These are phyloP conservation scores for Stygiomarasmius scandens DNA, from an alignment of 1,284 basidiomycete species.

Conservation along the genomic window DNA sequence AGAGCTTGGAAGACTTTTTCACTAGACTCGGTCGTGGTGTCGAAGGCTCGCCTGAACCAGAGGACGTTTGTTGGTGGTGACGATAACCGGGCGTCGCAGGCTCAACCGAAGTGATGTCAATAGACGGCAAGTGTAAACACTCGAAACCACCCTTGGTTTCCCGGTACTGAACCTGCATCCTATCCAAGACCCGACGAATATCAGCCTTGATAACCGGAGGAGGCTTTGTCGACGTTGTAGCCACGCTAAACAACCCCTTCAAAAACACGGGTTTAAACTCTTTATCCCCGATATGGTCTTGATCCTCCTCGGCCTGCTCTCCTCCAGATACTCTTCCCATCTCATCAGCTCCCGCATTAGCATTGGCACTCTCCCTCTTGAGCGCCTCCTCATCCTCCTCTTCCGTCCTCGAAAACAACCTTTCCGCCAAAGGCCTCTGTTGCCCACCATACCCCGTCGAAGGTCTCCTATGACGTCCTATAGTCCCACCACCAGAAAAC, in stretches of 20 bases:
- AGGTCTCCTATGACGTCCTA: slow-evolving; percentile 66
- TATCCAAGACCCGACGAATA: slow-evolving; percentile 85
- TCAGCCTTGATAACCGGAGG: slow-evolving; percentile 82
- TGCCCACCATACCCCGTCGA: slow-evolving; percentile 59
- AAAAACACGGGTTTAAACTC: slow-evolving; percentile 89
- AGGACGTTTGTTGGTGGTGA: slow-evolving; percentile 54
- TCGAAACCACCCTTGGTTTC: slow-evolving; percentile 93
- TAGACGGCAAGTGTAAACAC: slow-evolving; percentile 93
- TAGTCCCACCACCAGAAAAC: slow-evolving; percentile 56
- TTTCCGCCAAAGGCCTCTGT: slow-evolving; percentile 44
- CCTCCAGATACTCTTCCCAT: slow-evolving; percentile 24
- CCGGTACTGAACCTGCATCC: slow-evolving; percentile 93
- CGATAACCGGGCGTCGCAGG: slow-evolving; percentile 30
- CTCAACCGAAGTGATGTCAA: slow-evolving; percentile 80
- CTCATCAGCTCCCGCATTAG: slow-evolving; percentile 33
- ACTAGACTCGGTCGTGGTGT: slow-evolving; percentile 58
- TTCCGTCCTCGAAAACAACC: slow-evolving; percentile 54
- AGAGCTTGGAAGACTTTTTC: slow-evolving; percentile 77
- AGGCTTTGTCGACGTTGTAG: slow-evolving; percentile 92
- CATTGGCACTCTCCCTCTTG: slow-evolving; percentile 42
- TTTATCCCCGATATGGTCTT: slow-evolving; percentile 42
- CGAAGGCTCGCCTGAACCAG: slow-evolving; percentile 49
- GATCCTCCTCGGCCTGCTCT: slow-evolving; percentile 21
- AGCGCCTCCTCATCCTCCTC: slow-evolving; percentile 47
- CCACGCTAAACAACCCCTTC: slow-evolving; percentile 91